These are phyloP conservation scores for Nicotiana otophora DNA, from an alignment of 257 asterid species.

Conservation along the genomic window DNA sequence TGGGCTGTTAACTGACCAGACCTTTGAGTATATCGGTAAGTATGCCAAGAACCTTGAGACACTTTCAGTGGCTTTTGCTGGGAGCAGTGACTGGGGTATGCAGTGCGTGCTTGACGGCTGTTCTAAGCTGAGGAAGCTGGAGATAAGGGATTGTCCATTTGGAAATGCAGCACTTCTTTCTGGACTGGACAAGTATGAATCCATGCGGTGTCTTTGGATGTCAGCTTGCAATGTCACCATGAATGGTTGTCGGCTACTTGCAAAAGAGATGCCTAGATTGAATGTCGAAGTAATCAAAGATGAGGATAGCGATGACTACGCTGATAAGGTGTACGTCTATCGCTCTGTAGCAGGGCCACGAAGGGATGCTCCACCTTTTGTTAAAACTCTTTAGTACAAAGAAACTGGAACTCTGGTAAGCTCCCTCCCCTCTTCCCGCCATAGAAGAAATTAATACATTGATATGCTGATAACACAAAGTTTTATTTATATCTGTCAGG, in stretches of 20 bases:
- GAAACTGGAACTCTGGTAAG: background rate
- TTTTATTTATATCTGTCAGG: background rate
- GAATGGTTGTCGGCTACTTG: slow-evolving; percentile 58
- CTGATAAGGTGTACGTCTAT: slow-evolving; percentile 59
- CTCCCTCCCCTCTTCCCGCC: background rate
- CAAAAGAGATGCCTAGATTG: slow-evolving; percentile 64
- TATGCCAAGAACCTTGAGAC: slow-evolving; percentile 79
- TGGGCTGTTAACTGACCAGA: slow-evolving; percentile 64
- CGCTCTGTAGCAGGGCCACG: slow-evolving; percentile 84
- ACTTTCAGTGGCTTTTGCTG: slow-evolving; percentile 89
- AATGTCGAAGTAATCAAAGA: slow-evolving; percentile 77
- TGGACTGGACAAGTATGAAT: slow-evolving; percentile 58
- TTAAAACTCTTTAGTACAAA: slow-evolving; percentile 49
- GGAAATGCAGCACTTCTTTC: slow-evolving; percentile 66
- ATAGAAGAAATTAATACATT: background rate
- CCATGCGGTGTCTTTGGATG: slow-evolving; percentile 84
- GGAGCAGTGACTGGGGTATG: slow-evolving; percentile 77
- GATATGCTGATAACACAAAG: background rate
- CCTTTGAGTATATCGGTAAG: slow-evolving; percentile 72
- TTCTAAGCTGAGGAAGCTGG: slow-evolving; percentile 80
- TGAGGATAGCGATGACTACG: slow-evolving; percentile 37
- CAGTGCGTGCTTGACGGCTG: slow-evolving; percentile 72
- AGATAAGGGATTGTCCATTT: slow-evolving; percentile 80
- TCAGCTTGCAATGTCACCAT: slow-evolving; percentile 64
- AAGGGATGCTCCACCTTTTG: slow-evolving; percentile 74